A percentile compares a stretch with the other conserved stretches of the same genome.
phyloP scores from a whole-genome alignment of 2,329 filamentous ascomycete species.

The Huntiella decipiens region DNA sequence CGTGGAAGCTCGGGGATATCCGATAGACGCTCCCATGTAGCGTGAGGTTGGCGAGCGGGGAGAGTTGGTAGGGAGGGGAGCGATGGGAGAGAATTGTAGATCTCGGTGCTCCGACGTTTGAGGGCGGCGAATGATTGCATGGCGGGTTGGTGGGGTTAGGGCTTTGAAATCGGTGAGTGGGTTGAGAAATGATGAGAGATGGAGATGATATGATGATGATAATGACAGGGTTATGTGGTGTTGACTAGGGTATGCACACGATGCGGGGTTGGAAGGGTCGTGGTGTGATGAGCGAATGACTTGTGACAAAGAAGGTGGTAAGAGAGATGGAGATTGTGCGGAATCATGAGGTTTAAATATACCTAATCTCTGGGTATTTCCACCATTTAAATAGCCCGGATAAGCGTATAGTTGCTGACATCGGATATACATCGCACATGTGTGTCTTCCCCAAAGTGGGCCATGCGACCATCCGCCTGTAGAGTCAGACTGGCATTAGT shows the following conservation, averaged over 20 bases:
- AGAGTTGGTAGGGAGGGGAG: constrained; percentile 12
- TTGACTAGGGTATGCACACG: neutral
- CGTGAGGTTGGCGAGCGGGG: constrained; percentile 25
- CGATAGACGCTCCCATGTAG: constrained; percentile 41
- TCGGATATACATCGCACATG: too few relatives aligned
- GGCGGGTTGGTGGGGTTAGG: neutral
- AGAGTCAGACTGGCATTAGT: too few relatives aligned
- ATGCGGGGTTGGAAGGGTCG: neutral
- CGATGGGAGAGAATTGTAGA: constrained; percentile 28
- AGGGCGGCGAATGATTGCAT: constrained; percentile 36
- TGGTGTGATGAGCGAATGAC: neutral
- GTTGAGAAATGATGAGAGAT: neutral
- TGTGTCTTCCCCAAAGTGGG: too few relatives aligned
- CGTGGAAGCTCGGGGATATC: constrained; percentile 37
- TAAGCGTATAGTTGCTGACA: too few relatives aligned
- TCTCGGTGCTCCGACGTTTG: constrained; percentile 35
- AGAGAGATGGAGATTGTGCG: neutral
- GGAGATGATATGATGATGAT: neutral
- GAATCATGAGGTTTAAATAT: neutral
- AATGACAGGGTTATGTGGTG: neutral
- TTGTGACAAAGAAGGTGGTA: neutral
- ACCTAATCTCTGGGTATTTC: neutral
- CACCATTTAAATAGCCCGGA: too few relatives aligned
- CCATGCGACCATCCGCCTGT: too few relatives aligned
- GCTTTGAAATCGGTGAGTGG: neutral